Base-by-base conservation (phyloP, 2,329 filamentous ascomycete species). In the Alternaria conjuncta region DNA sequence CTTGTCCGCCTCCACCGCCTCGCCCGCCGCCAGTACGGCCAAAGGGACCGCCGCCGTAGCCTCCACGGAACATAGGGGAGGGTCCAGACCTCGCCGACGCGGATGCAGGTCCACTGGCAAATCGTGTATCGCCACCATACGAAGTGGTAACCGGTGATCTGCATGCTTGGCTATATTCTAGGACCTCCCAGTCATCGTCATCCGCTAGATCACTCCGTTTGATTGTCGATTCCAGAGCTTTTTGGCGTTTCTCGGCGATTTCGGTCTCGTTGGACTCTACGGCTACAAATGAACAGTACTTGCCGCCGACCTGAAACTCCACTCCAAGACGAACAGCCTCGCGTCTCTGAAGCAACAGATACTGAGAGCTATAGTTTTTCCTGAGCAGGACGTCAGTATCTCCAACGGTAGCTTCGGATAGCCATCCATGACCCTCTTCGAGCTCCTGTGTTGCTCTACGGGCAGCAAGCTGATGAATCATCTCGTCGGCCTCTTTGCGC, bases 381-480 rank as follows among this genome's bases (percentile, higher is more conserved):
- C 11, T 44, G 23, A 62, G 5, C 7, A 55, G 10, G 9, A 44
- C 43, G 18, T 25, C 43, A 2, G 43, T 46, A 47, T 59, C 23
- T 3, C 32, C 20, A 10, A 44, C 6, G 9, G 49, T 44, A 53
- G 60, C 49, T 3, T 50, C 43, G 2, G 55, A 59, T 2, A 63
- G 44, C 60, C 55, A 63, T 11, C 60, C 55, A 10, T 49, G 60
- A 9, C 55, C 60, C 15, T 63, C 60, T 44, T 63, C 60, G n/a
- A 63, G 60, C 25, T 63, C 55, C 25, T 63, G 43, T 6, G 23
- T 55, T 43, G 60, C 60, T 32, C 55, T 63, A 3, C 55, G 43
- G 5, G 55, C 60, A 6, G 60, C 60, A 7, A 63, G 25, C 30
- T 63, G 60, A 7, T 63, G 55, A 26, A 63, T 63, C 60, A 63